Conservation (phyloP, 495 filamentous ascomycete genomes). For the Viridothelium virens region DNA sequence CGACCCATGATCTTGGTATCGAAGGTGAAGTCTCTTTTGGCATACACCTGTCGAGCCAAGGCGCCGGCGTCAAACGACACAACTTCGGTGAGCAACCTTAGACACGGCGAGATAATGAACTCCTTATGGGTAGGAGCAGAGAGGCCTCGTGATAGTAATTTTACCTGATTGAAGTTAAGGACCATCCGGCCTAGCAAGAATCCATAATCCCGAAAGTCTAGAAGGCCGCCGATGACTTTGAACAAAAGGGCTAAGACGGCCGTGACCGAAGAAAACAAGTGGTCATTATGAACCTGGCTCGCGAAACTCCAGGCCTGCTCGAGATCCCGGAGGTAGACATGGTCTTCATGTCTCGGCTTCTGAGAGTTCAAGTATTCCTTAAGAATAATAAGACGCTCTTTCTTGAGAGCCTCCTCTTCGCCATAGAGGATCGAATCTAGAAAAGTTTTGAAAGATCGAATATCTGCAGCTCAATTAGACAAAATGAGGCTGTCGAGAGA, state of each 20-base stretch:
- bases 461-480: slow-evolving; percentile 40
- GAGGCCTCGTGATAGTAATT: slow-evolving; percentile 63
- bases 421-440: slow-evolving; percentile 54
- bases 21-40: slow-evolving; percentile 61
- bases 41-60: slow-evolving; percentile 61
- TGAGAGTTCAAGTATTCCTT: slow-evolving; percentile 65
- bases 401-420: slow-evolving; percentile 25
- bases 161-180: slow-evolving; percentile 62
- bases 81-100: slow-evolving; percentile 72
- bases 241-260: slow-evolving; percentile 71
- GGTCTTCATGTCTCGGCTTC: slow-evolving; percentile 46
- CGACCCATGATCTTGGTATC: slow-evolving; percentile 54
- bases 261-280: slow-evolving; percentile 63
- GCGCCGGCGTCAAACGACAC: slow-evolving; percentile 73
- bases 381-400: slow-evolving; percentile 45
- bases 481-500: background rate
- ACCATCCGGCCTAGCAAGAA: slow-evolving; percentile 64
- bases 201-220: slow-evolving; percentile 66
- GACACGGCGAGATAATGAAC: slow-evolving; percentile 72
- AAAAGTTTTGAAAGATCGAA: slow-evolving; percentile 69
- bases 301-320: slow-evolving; percentile 75
- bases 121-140: slow-evolving; percentile 68
- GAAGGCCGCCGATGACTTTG: slow-evolving; percentile 57
- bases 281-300: slow-evolving; percentile 61
- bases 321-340: slow-evolving; percentile 60